phyloP scores from a whole-genome alignment of 1,284 basidiomycete genomes.

The Phylloboletellus chloephorus region DNA sequence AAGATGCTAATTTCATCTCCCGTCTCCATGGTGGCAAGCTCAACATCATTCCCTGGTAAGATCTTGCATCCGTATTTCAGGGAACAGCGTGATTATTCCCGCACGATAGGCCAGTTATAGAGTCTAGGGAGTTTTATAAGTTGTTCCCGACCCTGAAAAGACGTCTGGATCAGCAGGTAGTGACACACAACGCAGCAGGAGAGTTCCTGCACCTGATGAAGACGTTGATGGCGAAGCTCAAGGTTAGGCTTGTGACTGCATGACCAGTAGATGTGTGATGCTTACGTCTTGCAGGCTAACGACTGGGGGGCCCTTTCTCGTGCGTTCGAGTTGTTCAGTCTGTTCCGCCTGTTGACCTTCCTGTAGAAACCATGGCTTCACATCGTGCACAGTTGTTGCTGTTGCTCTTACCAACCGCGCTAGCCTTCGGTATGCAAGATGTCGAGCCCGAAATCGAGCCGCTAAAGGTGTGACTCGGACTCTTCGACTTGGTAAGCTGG shows the following conservation, averaged over 20 bases:
- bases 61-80: too few relatives aligned
- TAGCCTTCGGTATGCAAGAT: slow-evolving; percentile 43
- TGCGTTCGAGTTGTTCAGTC: slow-evolving; percentile 25
- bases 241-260: slow-evolving; percentile 34
- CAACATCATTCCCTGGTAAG: slow-evolving; percentile 48
- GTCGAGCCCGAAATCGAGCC: slow-evolving; percentile 40
- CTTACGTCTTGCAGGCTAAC: slow-evolving; percentile 39
- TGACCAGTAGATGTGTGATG: not conserved
- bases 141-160: slow-evolving; percentile 45
- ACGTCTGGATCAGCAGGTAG: slow-evolving; percentile 41
- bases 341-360: not conserved
- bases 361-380: slow-evolving; percentile 49
- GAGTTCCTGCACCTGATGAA: slow-evolving; percentile 54
- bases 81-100: not conserved
- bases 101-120: slow-evolving; percentile 49
- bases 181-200: slow-evolving; percentile 48
- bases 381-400: slow-evolving; percentile 46
- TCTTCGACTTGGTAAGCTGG: not conserved
- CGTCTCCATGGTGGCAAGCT: slow-evolving; percentile 49
- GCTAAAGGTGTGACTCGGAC: slow-evolving; percentile 38
- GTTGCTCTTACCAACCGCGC: slow-evolving; percentile 39
- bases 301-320: slow-evolving; percentile 61
- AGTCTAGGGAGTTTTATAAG: slow-evolving; percentile 52
- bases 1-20: slow-evolving; percentile 56
- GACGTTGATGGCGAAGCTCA: slow-evolving; percentile 61